Evolutionary conservation across 2,329 filamentous ascomycete species (phyloP), one percentile per base, ranked within the genome.

Genomic region (Penicillium polonicum): DNA sequence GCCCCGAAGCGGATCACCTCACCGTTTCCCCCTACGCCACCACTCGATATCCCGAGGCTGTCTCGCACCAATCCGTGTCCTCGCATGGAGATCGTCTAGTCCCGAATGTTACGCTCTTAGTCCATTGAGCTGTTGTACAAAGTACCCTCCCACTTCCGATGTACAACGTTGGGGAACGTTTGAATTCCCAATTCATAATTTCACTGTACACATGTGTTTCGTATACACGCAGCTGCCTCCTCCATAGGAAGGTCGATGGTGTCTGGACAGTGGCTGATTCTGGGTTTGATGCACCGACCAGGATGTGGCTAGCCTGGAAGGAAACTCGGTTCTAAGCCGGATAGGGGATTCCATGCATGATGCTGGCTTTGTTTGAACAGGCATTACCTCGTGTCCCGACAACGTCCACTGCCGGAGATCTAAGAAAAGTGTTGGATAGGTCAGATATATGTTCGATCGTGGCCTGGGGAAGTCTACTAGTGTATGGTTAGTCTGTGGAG

Each of bases 331-430:
- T 27, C 31, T 51, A 51, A 31, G 9, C 53, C 31, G 9, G 9
- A 43, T 43, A n/a, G 46, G 46, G 53, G 13, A 0, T 55, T 44
- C 38, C 8, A 17, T 38, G 23, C 46, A 55, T 44, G 12, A 10
- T 21, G 12, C 21, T 50, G 7, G n/a, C 45, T 55, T 55, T 55
- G 52, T 43, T 55, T 27, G 29, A 49, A 7, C 19, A 9, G 35
- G 8, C 4, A 31, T 7, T 42, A 36, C 36, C 12, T 36, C n/a
- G 27, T 12, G 19, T 13, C 27, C 19, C 27, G 13, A 3, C 12
- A 23, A 23, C 5, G 2, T 33, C 5, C 19, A 17, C 21, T 46
- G 6, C 13, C 5, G 25, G 2, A 17, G 27, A 33, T 23, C 13
- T 13, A 15, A 12, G 5, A 25, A 43, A 4, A 19, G 10, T 9